Percentiles rank a stretch among this genome's conserved stretches.
phyloP scores from a whole-genome alignment of 2,329 filamentous ascomycete species.

The Trichoderma guizhouense region DNA sequence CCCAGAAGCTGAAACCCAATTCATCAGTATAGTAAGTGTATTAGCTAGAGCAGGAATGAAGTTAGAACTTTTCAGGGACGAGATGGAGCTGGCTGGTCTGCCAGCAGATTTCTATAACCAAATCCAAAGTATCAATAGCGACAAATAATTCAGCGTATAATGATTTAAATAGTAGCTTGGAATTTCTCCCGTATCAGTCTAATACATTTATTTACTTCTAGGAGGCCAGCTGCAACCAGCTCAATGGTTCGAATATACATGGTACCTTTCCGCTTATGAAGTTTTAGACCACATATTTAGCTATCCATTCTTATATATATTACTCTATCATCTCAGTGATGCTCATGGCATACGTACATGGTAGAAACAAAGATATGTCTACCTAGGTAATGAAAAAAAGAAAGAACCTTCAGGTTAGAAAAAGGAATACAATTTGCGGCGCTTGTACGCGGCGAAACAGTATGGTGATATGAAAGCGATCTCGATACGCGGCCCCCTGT shows the following conservation, averaged over 20 bases:
- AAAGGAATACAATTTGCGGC: not conserved
- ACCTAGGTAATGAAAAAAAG: not conserved
- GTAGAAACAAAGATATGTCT: not conserved
- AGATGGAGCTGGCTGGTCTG: not conserved
- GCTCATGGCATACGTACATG: too few relatives aligned
- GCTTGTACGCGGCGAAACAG: not conserved
- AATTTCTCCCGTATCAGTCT: not conserved
- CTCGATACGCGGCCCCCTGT: accelerated
- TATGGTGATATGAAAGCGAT: not conserved
- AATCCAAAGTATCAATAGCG: not conserved
- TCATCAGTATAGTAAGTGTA: not conserved
- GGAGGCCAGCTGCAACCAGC: not conserved
- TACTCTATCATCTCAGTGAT: too few relatives aligned
- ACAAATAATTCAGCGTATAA: not conserved
- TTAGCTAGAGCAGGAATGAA: not conserved
- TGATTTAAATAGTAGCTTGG: not conserved
- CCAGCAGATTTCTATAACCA: not conserved
- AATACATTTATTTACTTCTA: not conserved
- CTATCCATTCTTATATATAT: not conserved
- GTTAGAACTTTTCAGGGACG: not conserved
- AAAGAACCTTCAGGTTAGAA: not conserved
- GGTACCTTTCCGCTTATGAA: not conserved
- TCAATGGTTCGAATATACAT: not conserved
- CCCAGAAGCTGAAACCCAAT: not conserved
- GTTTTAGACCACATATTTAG: not conserved